phyloP scores from a whole-genome alignment of 2,329 filamentous ascomycete genomes.

The Alternaria sp. region DNA sequence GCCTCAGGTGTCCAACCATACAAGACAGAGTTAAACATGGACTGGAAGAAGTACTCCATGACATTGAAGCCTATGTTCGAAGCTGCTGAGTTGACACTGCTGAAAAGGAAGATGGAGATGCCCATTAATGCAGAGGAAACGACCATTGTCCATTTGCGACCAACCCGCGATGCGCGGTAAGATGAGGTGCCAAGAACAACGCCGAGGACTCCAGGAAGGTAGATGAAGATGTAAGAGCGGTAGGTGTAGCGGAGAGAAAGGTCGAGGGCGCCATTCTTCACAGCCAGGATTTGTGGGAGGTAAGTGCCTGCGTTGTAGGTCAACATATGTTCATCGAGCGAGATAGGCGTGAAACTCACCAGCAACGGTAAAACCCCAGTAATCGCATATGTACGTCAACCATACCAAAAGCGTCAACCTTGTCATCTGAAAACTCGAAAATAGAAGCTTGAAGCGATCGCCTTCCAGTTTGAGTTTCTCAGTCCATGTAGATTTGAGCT shows the following conservation, averaged over 20 bases:
- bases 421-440: conserved; percentile 51
- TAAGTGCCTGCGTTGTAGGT: conserved; percentile 49
- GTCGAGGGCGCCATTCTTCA: conserved; percentile 57
- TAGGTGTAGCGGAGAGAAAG: conserved; percentile 58
- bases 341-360: conserved; percentile 29
- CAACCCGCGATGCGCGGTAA: conserved; percentile 54
- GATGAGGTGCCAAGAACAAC: conserved; percentile 57
- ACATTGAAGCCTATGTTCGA: conserved; percentile 58
- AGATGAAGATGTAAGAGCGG: conserved; percentile 62
- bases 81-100: conserved; percentile 53
- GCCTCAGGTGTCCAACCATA: conserved; percentile 61
- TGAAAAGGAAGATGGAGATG: conserved; percentile 54
- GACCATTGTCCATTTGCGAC: conserved; percentile 55
- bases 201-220: conserved; percentile 59
- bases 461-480: conserved; percentile 51
- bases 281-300: conserved; percentile 58
- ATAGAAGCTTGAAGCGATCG: conserved; percentile 54
- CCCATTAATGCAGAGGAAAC: conserved; percentile 54
- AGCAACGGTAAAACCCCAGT: conserved; percentile 58
- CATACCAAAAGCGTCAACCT: conserved; percentile 57
- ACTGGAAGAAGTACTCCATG: conserved; percentile 62
- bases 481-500: conserved; percentile 35
- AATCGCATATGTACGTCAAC: conserved; percentile 60
- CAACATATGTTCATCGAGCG: conserved; percentile 2
- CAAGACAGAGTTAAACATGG: conserved; percentile 59